Percentiles rank a stretch among this genome's conserved stretches.
phyloP scores from a whole-genome alignment of 225 moss, liverwort and hornwort genomes.

The Pleurozium schreberi region DNA sequence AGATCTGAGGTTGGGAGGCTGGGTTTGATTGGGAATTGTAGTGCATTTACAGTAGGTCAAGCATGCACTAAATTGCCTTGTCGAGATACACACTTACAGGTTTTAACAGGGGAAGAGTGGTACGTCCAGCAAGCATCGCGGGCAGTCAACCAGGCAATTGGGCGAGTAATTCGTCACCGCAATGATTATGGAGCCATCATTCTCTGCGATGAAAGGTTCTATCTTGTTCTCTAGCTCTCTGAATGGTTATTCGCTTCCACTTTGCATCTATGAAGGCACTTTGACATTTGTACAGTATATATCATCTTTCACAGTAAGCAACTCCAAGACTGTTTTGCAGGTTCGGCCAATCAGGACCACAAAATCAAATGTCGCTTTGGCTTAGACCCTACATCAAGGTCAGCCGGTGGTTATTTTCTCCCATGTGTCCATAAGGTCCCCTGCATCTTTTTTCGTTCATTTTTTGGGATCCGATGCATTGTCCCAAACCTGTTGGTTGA shows the following conservation, averaged over 20 bases:
- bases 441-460: neutral
- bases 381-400: slow-evolving; percentile 94
- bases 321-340: slow-evolving; percentile 27
- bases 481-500: neutral
- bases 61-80: neutral
- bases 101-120: slow-evolving; percentile 91
- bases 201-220: slow-evolving; percentile 94
- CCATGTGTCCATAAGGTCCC: neutral
- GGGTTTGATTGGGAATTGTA: neutral
- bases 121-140: slow-evolving; percentile 99
- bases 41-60: neutral
- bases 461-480: neutral
- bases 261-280: neutral
- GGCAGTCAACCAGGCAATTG: slow-evolving; percentile 96
- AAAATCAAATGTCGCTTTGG: slow-evolving; percentile 98
- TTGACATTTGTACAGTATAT: neutral
- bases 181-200: slow-evolving; percentile 94
- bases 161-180: slow-evolving; percentile 93
- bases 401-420: neutral
- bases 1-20: neutral
- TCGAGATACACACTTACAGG: slow-evolving; percentile 22
- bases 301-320: neutral
- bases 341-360: slow-evolving; percentile 71
- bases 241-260: neutral
- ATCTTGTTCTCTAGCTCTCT: neutral